Evolutionary conservation across 306 rosid species (phyloP).

Genomic region (Morella rubra): DNA sequence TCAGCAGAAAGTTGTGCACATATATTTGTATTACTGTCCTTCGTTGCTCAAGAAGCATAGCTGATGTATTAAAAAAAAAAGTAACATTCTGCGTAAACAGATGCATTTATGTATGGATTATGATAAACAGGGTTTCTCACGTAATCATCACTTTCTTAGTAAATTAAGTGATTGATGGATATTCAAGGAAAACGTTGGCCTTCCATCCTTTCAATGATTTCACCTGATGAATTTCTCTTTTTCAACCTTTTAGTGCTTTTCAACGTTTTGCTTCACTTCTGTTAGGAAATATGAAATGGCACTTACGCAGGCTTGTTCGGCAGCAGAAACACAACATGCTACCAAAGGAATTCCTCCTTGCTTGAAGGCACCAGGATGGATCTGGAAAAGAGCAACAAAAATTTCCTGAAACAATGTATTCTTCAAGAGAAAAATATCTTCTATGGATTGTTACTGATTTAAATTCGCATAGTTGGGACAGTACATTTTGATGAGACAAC

Average conservation of each 20-base stretch:
- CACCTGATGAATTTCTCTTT: neutral
- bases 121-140: neutral
- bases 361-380: slow-evolving; percentile 88
- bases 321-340: slow-evolving; percentile 86
- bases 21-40: neutral
- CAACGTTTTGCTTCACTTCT: neutral
- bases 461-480: too few relatives aligned
- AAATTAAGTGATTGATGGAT: neutral
- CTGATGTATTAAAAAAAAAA: neutral
- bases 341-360: slow-evolving; percentile 90
- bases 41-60: neutral
- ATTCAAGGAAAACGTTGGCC: neutral
- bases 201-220: neutral
- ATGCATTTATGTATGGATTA: neutral
- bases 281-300: slow-evolving; percentile 22
- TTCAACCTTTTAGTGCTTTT: slow-evolving; percentile 3
- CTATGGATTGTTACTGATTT: neutral
- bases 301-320: slow-evolving; percentile 86
- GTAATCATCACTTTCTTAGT: neutral
- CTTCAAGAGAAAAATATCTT: slow-evolving; percentile 3
- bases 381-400: slow-evolving; percentile 49
- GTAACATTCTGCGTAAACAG: neutral
- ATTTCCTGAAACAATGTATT: slow-evolving; percentile 21
- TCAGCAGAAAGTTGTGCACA: neutral
- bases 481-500: neutral